Percentiles rank a stretch among this genome's conserved stretches.
Conservation (phyloP, 305 asterid species). For the Fraxinus xanthoxyloides region DNA sequence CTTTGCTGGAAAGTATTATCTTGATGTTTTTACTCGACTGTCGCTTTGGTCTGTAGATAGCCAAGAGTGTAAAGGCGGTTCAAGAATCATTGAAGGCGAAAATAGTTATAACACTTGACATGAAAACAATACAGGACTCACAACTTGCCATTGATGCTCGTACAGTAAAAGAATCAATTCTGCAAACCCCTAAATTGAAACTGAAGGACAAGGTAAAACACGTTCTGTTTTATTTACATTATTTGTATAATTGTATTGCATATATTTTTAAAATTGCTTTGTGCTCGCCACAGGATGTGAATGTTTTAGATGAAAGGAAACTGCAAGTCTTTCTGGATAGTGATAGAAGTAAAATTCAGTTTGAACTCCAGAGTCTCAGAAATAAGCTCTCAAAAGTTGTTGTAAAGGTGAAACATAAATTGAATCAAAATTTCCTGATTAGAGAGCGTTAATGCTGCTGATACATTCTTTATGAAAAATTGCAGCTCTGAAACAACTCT, state of each 20-base stretch:
- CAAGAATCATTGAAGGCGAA: slow-evolving; percentile 61
- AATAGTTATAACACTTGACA: slow-evolving; percentile 67
- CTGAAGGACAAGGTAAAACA: slow-evolving; percentile 63
- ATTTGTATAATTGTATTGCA: not conserved
- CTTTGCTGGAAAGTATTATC: slow-evolving; percentile 15
- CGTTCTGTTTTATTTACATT: not conserved
- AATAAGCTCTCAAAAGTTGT: slow-evolving; percentile 65
- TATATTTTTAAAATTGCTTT: slow-evolving; percentile 1
- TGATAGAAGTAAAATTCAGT: slow-evolving; percentile 60
- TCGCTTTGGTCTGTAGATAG: slow-evolving; percentile 54
- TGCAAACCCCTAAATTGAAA: slow-evolving; percentile 60
- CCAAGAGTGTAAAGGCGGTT: slow-evolving; percentile 66
- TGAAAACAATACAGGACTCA: slow-evolving; percentile 57
- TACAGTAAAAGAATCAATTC: slow-evolving; percentile 67
- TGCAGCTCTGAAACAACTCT: not conserved
- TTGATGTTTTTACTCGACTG: slow-evolving; percentile 3
- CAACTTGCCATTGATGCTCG: slow-evolving; percentile 60
- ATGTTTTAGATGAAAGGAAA: slow-evolving; percentile 48
- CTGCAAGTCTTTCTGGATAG: slow-evolving; percentile 51
- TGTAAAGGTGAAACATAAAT: slow-evolving; percentile 62
- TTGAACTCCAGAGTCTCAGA: slow-evolving; percentile 61
- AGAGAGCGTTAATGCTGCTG: not conserved
- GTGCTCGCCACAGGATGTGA: slow-evolving; percentile 54
- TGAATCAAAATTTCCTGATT: slow-evolving; percentile 13
- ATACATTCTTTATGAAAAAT: not conserved